phyloP scores from a whole-genome alignment of 805 yeast species.

The Saccharomycopsis lassenensis region DNA sequence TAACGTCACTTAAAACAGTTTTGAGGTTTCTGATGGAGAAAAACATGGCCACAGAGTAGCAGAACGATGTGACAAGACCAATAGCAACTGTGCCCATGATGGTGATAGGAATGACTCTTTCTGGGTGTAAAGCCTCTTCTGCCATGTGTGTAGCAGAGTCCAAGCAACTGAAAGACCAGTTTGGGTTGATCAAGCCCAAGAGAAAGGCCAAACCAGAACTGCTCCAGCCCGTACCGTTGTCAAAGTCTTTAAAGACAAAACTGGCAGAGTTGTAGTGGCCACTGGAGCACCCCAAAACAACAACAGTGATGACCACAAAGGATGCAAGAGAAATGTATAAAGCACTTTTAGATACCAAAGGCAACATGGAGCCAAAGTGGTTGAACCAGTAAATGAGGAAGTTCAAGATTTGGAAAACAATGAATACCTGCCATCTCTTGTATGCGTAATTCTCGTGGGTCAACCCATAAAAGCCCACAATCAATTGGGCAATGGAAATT shows the following conservation, averaged over 20 bases:
- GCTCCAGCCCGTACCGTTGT: conserved; percentile 51
- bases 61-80: conserved; percentile 51
- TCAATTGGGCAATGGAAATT: conserved; percentile 39
- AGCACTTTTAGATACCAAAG: conserved; percentile 37
- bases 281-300: conserved; percentile 40
- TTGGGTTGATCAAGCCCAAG: conserved; percentile 61
- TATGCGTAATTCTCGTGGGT: conserved; percentile 25
- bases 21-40: conserved; percentile 45
- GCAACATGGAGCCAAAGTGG: conserved; percentile 40
- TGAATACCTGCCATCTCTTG: conserved; percentile 45
- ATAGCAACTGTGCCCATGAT: conserved; percentile 53
- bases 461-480: conserved; percentile 37
- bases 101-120: conserved; percentile 48
- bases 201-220: conserved; percentile 50
- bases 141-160: conserved; percentile 67
- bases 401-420: conserved; percentile 37
- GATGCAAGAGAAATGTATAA: conserved; percentile 43
- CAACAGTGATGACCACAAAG: conserved; percentile 41
- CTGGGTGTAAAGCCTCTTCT: conserved; percentile 52
- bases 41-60: conserved; percentile 45
- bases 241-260: conserved; percentile 44
- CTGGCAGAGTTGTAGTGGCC: conserved; percentile 40
- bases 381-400: conserved; percentile 34
- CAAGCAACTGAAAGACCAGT: conserved; percentile 58
- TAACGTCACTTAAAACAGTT: conserved; percentile 26